Conservation (phyloP, 2,329 filamentous ascomycete genomes). For the Alternaria panax region DNA sequence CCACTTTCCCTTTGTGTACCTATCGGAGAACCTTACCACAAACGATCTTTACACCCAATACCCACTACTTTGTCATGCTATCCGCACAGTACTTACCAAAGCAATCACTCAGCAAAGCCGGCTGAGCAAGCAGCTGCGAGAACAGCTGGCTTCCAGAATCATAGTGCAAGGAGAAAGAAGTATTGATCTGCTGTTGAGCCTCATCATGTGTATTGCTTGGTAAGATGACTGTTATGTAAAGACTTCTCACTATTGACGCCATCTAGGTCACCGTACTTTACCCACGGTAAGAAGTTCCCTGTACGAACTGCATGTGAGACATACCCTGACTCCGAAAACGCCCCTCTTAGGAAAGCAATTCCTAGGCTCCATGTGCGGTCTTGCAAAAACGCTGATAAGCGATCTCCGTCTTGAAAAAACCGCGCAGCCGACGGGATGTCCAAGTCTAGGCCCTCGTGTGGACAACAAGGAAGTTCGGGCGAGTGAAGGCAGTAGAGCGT, state of each 20-base stretch:
- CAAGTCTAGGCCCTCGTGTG: conserved; percentile 5
- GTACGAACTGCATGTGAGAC: too few species aligned
- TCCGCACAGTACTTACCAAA: conserved; percentile 28
- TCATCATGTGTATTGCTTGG: conserved; percentile 34
- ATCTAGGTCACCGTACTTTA: conserved; percentile 27
- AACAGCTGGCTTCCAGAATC: conserved; percentile 26
- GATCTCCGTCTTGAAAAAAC: conserved; percentile 33
- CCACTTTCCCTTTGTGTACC: conserved; percentile 23
- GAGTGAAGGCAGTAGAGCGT: conserved; percentile 60
- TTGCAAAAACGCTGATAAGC: conserved; percentile 26
- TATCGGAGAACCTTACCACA: conserved; percentile 14
- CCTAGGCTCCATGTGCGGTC: conserved; percentile 22
- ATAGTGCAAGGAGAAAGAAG: conserved; percentile 33
- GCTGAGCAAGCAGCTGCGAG: conserved; percentile 25
- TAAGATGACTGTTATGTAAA: background rate
- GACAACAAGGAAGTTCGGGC: conserved; percentile 37
- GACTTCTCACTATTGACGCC: background rate
- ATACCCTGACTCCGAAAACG: too few species aligned
- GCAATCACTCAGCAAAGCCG: conserved; percentile 18
- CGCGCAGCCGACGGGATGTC: conserved; percentile 12
- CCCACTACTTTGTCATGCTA: conserved; percentile 23
- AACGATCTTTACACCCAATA: conserved; percentile 14
- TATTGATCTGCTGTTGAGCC: conserved; percentile 29
- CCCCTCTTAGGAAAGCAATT: too few species aligned
- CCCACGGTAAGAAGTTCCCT: conserved; percentile 25